These are phyloP conservation scores for Fomitopsis palustris DNA, from an alignment of 1,284 basidiomycete species.

Conservation along the genomic window DNA sequence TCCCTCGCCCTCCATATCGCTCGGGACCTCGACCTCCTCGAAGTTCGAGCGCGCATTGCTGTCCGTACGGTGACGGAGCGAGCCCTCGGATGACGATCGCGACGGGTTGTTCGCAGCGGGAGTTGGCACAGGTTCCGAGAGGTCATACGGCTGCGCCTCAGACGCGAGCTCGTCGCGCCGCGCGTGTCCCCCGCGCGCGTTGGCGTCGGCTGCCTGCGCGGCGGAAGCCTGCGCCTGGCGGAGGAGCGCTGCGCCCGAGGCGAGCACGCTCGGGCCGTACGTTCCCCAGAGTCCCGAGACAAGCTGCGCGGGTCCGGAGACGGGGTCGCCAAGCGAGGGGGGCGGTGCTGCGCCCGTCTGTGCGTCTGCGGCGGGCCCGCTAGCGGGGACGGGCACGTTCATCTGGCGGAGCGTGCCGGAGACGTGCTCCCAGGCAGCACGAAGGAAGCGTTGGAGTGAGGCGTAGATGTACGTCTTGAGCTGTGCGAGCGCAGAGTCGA, in stretches of 20 bases:
- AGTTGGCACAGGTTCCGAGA: slow-evolving; percentile 26
- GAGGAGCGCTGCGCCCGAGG: slow-evolving; percentile 58
- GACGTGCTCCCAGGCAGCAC: slow-evolving; percentile 60
- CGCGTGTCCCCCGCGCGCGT: slow-evolving; percentile 14
- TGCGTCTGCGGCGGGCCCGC: slow-evolving; percentile 21
- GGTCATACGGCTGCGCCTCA: slow-evolving; percentile 31
- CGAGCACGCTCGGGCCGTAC: slow-evolving; percentile 72
- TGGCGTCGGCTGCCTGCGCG: slow-evolving; percentile 18
- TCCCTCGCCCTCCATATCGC: slow-evolving; percentile 61
- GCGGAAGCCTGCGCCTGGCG: slow-evolving; percentile 35
- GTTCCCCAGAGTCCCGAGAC: slow-evolving; percentile 64
- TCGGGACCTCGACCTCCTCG: slow-evolving; percentile 64
- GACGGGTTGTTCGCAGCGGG: slow-evolving; percentile 31
- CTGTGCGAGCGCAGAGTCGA: slow-evolving; percentile 71
- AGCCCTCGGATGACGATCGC: slow-evolving; percentile 37
- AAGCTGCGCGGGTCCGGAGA: slow-evolving; percentile 61
- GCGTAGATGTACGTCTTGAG: slow-evolving; percentile 55
- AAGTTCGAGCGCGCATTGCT: slow-evolving; percentile 38
- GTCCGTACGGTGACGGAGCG: slow-evolving; percentile 40
- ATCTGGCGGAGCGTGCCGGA: slow-evolving; percentile 42
- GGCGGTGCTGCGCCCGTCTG: slow-evolving; percentile 32
- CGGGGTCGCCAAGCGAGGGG: slow-evolving; percentile 49
- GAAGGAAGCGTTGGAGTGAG: slow-evolving; percentile 62
- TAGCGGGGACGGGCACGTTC: slow-evolving; percentile 8
- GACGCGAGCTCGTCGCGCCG: slow-evolving; percentile 53